Base-by-base conservation (phyloP, 164 flowering plant genomes). In the Aristolochia californica region DNA sequence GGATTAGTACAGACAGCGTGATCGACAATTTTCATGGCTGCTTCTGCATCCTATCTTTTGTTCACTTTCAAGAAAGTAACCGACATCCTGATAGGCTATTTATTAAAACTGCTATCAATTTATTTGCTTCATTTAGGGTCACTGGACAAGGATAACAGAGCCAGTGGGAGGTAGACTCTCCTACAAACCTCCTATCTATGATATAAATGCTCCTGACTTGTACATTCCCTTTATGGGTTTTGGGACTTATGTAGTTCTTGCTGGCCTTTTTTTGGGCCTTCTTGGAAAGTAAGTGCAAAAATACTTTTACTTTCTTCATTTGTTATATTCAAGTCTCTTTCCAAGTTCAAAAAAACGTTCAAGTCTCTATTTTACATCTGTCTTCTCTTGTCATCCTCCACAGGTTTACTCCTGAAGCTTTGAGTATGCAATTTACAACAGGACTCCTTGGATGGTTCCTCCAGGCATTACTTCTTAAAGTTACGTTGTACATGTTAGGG, bases 151-250 rank as follows among this genome's bases (percentile, higher is more conserved):
- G 64, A 81, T 78, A 64, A 68, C 78, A 18, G 85, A 81, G 60
- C 83, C 82, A 54, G 78, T 81, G 23, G 85, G 80, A 7, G 85
- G 79, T 43, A 75, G 74, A 57, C 78, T 81, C 5, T 78, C 85
- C 15, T 81, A 78, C 54, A 78, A 78, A 62, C 83, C 85, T 53
- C 85, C 85, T 51, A 79, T 81, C 22, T 77, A 75, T 56, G 85
- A 81, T 55, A 81, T 81, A 26, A 78, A 81, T 73, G 83, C 85
- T 40, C 85, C 85, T 15, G 85, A 81, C 51, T 53, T 81, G 34
- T 78, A 81, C 71, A 81, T 81, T 60, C 85, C 85, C 7, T 70
- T 77, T 13, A 81, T 81, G 85, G 79, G 80, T 53, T 81, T 78
- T 70, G 77, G 76, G 47, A 75, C 85, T 58, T 81, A 81, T 56